Base-by-base conservation (phyloP, 306 rosid genomes). In the Fragaria ananassa region DNA sequence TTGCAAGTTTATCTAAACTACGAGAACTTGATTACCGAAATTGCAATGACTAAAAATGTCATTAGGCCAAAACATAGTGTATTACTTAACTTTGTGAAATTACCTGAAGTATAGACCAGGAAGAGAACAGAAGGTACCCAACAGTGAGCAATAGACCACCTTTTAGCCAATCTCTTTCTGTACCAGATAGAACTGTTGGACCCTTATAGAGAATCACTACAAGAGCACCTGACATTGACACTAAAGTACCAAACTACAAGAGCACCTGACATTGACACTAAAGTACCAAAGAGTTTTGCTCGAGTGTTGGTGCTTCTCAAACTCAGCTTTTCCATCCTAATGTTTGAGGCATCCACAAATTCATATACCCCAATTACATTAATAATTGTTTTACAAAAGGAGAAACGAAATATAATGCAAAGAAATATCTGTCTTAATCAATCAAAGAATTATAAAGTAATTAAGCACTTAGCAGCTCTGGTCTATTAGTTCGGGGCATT, bases 41-140 rank as follows among this genome's bases (percentile, higher is more conserved):
- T 54, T 54, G 10, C 27, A 8, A 21, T 10, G 29, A 54, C 62
- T 9, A 21, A 9, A 56, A 0, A 56, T 56, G 29, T 56, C 29
- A 56, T 3, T 9, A n/a, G 2, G 4, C 60, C 27, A 54, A 54
- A 54, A 56, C 6, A 6, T 6, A 1, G 8, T 50, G 21, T 17
- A 56, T 56, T 19, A 18, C 10, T 37, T 18, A 53, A 53, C 10
- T 18, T 23, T 6, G 14, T 21, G 63, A 57, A 21, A 60, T 41
- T 60, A 83, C 90, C 89, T 86, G 93, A 69, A 89, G 44, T 49
- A 89, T 89, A 72, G 75, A 86, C 86, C 86, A 86, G 3, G 75
- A 44, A 72, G 93, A 77, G 75, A 42, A 6, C 9, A 89, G 50
- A 42, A 87, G 66, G 78, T 8, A 75, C 45, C 78, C 78, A 27